Base-by-base conservation (phyloP, 1,139 yeast genomes). In the Candida frijolesensis region DNA sequence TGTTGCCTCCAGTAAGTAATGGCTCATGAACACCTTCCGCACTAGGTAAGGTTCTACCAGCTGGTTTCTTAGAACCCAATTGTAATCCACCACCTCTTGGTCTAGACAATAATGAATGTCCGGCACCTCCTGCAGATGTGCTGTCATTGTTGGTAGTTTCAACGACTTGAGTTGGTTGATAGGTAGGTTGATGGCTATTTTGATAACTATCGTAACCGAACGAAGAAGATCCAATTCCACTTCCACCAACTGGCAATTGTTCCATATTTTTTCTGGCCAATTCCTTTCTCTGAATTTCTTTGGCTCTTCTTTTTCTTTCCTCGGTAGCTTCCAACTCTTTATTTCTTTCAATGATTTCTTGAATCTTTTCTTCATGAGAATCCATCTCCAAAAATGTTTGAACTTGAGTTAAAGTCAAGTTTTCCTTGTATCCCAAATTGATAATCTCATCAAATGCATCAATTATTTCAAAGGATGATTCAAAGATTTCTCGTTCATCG, bases 241-340 rank as follows among this genome's bases (percentile, higher is more conserved):
- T 40, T 18, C 51, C 50, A 34, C 49, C 47, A 14, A 53, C 39
- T 10, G 45, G 47, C 40, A 50, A 48, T 44, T 48, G 59, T 56
- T 76, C 81, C 70, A 72, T 65, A 54, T 71, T 71, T 59, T 85
- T 83, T 60, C 83, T 82, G 52, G 87, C 86, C 70, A 85, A 81
- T 67, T 90, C 97, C 62, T 84, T 86, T 68, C 96, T 84, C 64
- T 92, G 97, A 57, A 95, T 87, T 70, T 94, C 97, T 70, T 88
- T 89, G 45, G 98, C 99, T 67, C 90, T 86, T 70, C 96, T 88
- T 74, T 92, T 94, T 70, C 98, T 87, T 71, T 94, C 97, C 70
- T 94, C 99, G 47, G 91, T 87, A 42, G 99, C 99, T 71, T 94
- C 99, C 65, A 90, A 78, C 72, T 94, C 99, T 73, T 94, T 95